Percentiles rank a stretch among this genome's conserved stretches.
phyloP scores from a whole-genome alignment of 768 basidiomycete species.

The Lanmaoa rubissima region DNA sequence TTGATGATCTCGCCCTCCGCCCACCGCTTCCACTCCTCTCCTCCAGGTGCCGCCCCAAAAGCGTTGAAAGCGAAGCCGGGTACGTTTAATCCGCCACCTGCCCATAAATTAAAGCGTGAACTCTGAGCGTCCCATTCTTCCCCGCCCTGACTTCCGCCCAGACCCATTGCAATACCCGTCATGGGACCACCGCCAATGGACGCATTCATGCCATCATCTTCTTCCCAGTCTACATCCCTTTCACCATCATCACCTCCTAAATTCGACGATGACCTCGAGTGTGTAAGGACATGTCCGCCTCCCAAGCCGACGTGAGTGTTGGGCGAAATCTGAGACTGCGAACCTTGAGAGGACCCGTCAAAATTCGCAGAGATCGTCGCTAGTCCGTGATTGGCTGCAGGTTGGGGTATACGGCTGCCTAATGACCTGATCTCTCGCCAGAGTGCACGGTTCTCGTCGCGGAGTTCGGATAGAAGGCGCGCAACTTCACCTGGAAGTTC shows the following conservation, averaged over 20 bases:
- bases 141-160: conserved; percentile 14
- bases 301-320: conserved; percentile 9
- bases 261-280: conserved; percentile 31
- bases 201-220: conserved; percentile 23
- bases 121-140: conserved; percentile 28
- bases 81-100: conserved; percentile 11
- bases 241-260: conserved; percentile 26
- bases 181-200: conserved; percentile 4
- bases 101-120: conserved; percentile 14
- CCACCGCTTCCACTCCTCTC: conserved; percentile 31
- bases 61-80: conserved; percentile 12
- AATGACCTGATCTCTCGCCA: conserved; percentile 37
- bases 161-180: conserved; percentile 11
- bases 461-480: conserved; percentile 53
- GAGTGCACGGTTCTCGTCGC: conserved; percentile 68
- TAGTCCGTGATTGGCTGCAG: not conserved
- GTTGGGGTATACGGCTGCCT: conserved; percentile 23
- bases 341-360: conserved; percentile 4
- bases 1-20: conserved; percentile 42
- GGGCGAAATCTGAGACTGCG: conserved; percentile 9
- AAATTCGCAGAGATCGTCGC: conserved; percentile 7
- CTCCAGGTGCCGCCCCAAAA: conserved; percentile 3
- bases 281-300: conserved; percentile 17
- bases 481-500: conserved; percentile 80
- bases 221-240: conserved; percentile 29